Evolutionary conservation across 768 basidiomycete species (phyloP), one percentile per base, ranked within the genome.

Genomic region (Glaciozyma antarctica): DNA sequence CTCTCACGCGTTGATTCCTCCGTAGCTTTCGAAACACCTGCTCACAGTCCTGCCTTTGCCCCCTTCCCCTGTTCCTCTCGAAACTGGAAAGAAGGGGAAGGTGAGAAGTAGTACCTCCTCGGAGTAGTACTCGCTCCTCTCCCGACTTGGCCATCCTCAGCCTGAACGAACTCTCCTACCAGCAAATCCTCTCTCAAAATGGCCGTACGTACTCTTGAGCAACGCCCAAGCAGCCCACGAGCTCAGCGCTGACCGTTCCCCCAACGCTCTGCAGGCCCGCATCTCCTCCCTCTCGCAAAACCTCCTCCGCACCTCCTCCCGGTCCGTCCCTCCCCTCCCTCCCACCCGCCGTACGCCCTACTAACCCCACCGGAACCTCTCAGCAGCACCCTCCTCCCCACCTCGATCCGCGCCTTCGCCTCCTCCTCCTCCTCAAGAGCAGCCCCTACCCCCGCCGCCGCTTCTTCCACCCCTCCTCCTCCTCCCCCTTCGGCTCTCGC

Each of bases 381-480:
- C 16, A 54, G 28, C 17, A 5, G 17, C 16, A n/a, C 13, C 38
- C 38, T 32, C 55, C 22, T 32, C 22, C n/a, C 54, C 30, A 21
- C 22, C 9, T 15, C 28, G 10, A 28, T 22, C 28, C 57, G 57
- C 43, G 16, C 34, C 15, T 58, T 58, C 32, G 57, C 57, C 15
- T 58, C 57, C 13, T 44, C 57, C 10, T 58, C 57, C 5, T 7
- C 26, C 43, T 43, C 28, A n/a, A 41, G 43, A 22, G 53, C 61
- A 45, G 47, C 49, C 41, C 48, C 66, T 16, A 43, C 63, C 9
- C 3, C 49, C 13, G 48, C 58, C 43, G n/a, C 58, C 22, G 49
- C 57, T 13, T 64, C 63, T 2, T 64, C 66, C n/a, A 32, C 45
- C 22, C 45, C 60, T 3, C 51, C 63, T 5, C 59, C 60, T 19